Evolutionary conservation across 169 alveolate genomes (phyloP), one percentile per base, ranked within the genome.

Genomic region (Plasmodium fragile): DNA sequence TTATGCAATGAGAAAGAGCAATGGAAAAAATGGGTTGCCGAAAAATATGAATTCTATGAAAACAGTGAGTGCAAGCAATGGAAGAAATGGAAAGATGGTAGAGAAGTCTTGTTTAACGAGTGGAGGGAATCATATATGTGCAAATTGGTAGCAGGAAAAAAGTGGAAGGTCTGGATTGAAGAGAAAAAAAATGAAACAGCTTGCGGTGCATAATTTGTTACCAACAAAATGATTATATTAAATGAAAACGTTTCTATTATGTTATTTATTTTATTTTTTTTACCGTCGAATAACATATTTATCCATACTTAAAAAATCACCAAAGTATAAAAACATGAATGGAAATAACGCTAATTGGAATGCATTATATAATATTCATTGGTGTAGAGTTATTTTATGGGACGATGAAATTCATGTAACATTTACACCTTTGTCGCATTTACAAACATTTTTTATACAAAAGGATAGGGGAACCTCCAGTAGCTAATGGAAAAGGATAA

Each of bases 141-240:
- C 55, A 25, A 8, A 18, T 78, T 71, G 83, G 22, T 78, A 36
- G 30, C 25, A 36, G 69, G 13, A 78, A 78, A 78, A 78, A 39
- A 78, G 53, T 78, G 83, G 83, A 78, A 78, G 4, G n/a, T 78
- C 22, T 78, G 83, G 71, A 78, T 41, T 43, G 69, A 78, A 4
- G 53, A 78, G 69, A 13, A 25, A 41, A 3, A 36, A 39, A 36
- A 41, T 39, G 59, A 11, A 49, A 4, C 6, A 13, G 7, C 32
- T n/a, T 41, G 41, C 49, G 8, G 32, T n/a, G 71, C 30, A 78
- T 4, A 78, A 30, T 39, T 39, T 4, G 11, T 36, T 49, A 53
- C 49, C 3, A 36, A 18, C 1, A 41, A 78, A 41, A 78, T 36
- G 32, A 78, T 78, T 1, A 78, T n/a, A 28, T 39, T 25, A 32